Conservation (phyloP, 2,329 filamentous ascomycete genomes). For the Mycosphaerella arachidis region DNA sequence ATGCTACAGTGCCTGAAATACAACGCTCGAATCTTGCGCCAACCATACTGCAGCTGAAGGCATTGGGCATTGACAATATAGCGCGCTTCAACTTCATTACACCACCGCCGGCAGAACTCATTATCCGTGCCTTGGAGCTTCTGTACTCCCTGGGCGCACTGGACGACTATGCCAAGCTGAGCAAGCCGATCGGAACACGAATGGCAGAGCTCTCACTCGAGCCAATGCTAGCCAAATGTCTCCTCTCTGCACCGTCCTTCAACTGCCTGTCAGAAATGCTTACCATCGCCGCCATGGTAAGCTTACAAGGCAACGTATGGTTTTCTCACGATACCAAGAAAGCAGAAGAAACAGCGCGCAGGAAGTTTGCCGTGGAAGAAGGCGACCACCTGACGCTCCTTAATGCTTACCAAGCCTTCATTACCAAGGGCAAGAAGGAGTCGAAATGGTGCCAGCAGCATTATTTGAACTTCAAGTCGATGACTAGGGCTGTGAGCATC, state of each 20-base stretch:
- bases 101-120: slow-evolving; percentile 75
- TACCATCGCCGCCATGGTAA: slow-evolving; percentile 91
- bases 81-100: slow-evolving; percentile 86
- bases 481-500: slow-evolving; percentile 79
- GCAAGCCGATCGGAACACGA: slow-evolving; percentile 75
- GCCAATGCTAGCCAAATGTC: slow-evolving; percentile 89
- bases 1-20: slow-evolving; percentile 80
- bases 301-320: slow-evolving; percentile 76
- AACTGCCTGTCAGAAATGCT: slow-evolving; percentile 79
- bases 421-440: slow-evolving; percentile 77
- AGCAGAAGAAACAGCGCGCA: slow-evolving; percentile 65
- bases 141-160: slow-evolving; percentile 82
- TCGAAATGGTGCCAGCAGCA: slow-evolving; percentile 83
- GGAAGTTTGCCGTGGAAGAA: slow-evolving; percentile 86
- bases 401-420: slow-evolving; percentile 88
- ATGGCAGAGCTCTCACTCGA: slow-evolving; percentile 94
- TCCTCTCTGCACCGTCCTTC: slow-evolving; percentile 71
- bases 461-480: slow-evolving; percentile 77
- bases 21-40: slow-evolving; percentile 88
- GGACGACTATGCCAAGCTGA: slow-evolving; percentile 86
- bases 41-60: slow-evolving; percentile 85
- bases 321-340: slow-evolving; percentile 74
- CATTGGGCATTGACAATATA: slow-evolving; percentile 91
- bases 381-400: slow-evolving; percentile 89
- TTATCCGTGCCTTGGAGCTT: slow-evolving; percentile 81